Conservation (phyloP, 345 rosid species). For the Lagerstroemia speciosa region DNA sequence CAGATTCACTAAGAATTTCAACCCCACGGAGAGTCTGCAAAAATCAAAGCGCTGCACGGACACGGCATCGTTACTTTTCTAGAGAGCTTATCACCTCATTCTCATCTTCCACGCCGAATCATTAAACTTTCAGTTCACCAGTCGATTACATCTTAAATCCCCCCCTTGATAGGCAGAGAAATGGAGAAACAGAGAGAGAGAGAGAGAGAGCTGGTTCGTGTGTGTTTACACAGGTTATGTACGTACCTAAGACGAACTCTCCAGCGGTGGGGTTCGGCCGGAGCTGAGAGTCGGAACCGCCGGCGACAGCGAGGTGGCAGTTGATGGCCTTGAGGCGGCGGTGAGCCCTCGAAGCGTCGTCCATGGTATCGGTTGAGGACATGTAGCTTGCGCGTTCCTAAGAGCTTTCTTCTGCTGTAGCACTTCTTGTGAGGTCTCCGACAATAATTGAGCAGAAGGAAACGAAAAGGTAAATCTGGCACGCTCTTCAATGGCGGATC, state of each 20-base stretch:
- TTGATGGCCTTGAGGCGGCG: constrained; percentile 65
- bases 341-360: constrained; percentile 29
- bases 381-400: neutral
- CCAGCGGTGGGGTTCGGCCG: constrained; percentile 51
- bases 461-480: neutral
- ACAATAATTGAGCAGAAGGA: neutral
- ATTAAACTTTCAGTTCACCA: neutral
- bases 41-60: neutral
- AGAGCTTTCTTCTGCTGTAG: neutral
- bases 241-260: constrained; percentile 64
- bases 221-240: neutral
- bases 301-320: constrained; percentile 43
- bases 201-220: neutral
- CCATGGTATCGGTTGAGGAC: neutral
- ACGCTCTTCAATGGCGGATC: constrained; percentile 1
- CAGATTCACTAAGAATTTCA: too few species aligned
- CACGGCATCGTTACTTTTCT: neutral
- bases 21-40: too few species aligned
- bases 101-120: neutral
- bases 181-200: too few species aligned
- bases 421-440: neutral
- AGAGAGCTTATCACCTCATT: neutral
- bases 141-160: neutral
- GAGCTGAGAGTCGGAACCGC: constrained; percentile 28
- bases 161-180: too few species aligned